Conservation (phyloP, 768 basidiomycete species). For the Filobasidium floriforme region DNA sequence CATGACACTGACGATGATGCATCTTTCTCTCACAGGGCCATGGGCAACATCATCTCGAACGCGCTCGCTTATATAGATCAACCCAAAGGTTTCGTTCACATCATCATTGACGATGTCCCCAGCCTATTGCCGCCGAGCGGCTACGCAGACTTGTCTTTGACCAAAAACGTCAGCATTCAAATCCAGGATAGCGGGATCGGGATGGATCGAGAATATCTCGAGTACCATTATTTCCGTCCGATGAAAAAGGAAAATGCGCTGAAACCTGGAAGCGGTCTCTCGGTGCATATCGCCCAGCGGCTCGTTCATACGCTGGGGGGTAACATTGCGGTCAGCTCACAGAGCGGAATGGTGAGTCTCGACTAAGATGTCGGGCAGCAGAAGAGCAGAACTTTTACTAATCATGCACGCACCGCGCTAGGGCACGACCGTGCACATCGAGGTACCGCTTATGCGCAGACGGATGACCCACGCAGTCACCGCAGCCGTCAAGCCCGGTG, state of each 20-base stretch:
- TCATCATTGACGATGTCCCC: constrained; percentile 32
- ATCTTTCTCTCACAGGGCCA: constrained; percentile 23
- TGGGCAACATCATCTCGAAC: constrained; percentile 35
- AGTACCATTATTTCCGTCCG: constrained; percentile 12
- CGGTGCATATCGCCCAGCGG: constrained; percentile 36
- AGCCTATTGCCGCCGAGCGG: constrained; percentile 30
- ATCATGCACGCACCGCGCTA: neutral
- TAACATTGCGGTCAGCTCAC: constrained; percentile 37
- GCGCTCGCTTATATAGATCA: constrained; percentile 39
- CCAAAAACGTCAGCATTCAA: constrained; percentile 33
- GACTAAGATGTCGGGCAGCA: neutral
- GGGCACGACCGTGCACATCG: constrained; percentile 31
- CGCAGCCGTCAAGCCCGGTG: neutral
- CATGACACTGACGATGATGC: neutral
- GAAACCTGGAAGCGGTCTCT: constrained; percentile 33
- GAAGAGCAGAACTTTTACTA: neutral
- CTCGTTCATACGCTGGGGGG: constrained; percentile 40
- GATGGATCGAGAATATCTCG: constrained; percentile 7
- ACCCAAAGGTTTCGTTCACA: constrained; percentile 35
- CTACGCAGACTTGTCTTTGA: constrained; percentile 31
- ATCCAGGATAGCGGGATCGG: constrained; percentile 34
- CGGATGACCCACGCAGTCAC: constrained; percentile 8
- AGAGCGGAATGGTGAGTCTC: constrained; percentile 30
- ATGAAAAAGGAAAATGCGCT: constrained; percentile 30
- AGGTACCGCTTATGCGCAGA: constrained; percentile 28